phyloP scores from a whole-genome alignment of 2,329 filamentous ascomycete genomes.

The Diaporthe vaccinii region DNA sequence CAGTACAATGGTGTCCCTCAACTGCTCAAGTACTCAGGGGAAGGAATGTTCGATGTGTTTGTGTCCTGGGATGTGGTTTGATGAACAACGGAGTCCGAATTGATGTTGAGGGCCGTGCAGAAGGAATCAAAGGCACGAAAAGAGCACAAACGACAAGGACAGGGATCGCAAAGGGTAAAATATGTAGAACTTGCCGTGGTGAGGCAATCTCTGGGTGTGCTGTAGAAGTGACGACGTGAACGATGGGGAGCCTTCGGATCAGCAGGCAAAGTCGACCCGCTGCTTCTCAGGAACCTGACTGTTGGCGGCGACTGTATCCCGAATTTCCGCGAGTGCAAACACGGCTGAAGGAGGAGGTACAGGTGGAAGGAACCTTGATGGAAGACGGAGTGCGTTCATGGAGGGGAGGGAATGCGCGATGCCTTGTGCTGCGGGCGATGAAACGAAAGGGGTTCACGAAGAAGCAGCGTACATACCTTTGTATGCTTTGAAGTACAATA shows the following conservation, averaged over 20 bases:
- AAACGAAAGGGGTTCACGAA: background rate
- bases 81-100: background rate
- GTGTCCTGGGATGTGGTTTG: background rate
- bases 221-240: too few species aligned
- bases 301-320: too few species aligned
- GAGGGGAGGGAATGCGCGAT: too few species aligned
- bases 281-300: too few species aligned
- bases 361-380: too few species aligned
- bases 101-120: background rate
- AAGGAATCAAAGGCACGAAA: background rate
- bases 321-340: too few species aligned
- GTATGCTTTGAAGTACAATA: background rate
- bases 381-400: too few species aligned
- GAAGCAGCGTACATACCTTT: background rate
- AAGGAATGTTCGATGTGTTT: background rate
- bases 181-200: background rate
- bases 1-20: background rate
- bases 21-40: background rate
- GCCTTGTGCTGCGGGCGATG: too few species aligned
- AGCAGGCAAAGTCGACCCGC: too few species aligned
- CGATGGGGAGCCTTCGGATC: too few species aligned
- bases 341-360: too few species aligned
- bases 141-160: background rate
- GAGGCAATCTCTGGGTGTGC: too few species aligned
- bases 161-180: fast-evolving